Base-by-base conservation (phyloP, 345 rosid genomes). In the Noccaea caerulescens region DNA sequence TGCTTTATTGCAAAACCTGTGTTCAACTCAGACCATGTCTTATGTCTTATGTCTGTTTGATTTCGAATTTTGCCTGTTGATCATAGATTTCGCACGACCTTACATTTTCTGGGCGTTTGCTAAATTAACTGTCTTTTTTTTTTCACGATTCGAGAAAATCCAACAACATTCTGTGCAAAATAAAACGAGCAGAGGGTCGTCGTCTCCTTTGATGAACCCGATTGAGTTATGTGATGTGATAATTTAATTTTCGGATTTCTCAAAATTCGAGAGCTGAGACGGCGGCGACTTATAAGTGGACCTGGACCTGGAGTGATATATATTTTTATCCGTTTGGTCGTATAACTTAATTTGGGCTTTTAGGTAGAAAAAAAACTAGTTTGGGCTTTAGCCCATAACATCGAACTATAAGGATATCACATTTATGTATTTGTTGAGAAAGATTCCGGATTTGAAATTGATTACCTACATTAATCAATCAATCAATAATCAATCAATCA, bases 11-110 rank as follows among this genome's bases (percentile, higher is more conserved):
- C 4, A 34, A 51, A 4, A 43, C 53, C 20, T 37, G 57, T 70
- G 30, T 39, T 60, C 1, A 53, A 60, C 20, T 60, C 25, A 9
- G 46, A 34, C 38, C 3, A 52, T 72, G 69, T 63, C 30, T 27
- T 3, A 25, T 25, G 27, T 25, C 27, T 72, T 53, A 53, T 53
- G 34, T 51, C 37, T 71, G 44, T 49, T 72, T 64, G 44, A 4
- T 63, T 72, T 52, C 62, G n/a, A 39, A 4, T 58, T 58, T 14
- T 42, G 30, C 30, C 30, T 27, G 30, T 27, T 3, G 30, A 27
- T 27, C 4, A 27, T 3, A 3, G 30, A 27, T 27, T 27, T 27
- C 30, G 1, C 30, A 27, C 30, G 30, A 27, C 30, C 30, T 27
- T 27, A 2, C 27, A 12, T 32, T 38, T 39, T 14, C 2, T 37